Conservation (phyloP, 495 filamentous ascomycete species). For the Hypoxylon intermedium region DNA sequence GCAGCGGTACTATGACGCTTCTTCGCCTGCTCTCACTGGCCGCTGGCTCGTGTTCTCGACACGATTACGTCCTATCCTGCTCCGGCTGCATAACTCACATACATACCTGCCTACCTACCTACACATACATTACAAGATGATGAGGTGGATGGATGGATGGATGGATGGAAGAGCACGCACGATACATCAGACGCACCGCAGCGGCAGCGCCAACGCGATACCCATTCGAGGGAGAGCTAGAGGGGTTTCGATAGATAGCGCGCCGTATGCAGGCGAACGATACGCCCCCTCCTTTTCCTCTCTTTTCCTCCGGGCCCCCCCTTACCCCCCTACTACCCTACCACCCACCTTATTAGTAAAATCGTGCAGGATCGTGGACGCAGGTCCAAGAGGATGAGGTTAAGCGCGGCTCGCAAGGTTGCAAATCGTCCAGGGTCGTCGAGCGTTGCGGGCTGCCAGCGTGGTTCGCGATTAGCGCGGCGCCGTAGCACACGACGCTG, state of each 20-base stretch:
- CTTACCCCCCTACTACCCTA: constrained; percentile 2
- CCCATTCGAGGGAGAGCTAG: constrained; percentile 32
- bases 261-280: constrained; percentile 18
- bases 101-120: background rate
- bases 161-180: no score
- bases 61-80: no score
- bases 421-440: constrained; percentile 25
- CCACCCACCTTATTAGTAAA: constrained; percentile 39
- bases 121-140: background rate
- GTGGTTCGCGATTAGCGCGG: constrained; percentile 31
- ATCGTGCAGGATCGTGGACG: constrained; percentile 37
- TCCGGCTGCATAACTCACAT: no score
- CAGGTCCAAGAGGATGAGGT: constrained; percentile 42
- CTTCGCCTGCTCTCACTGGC: constrained; percentile 1
- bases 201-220: constrained; percentile 12
- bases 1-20: background rate
- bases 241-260: constrained; percentile 39
- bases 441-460: no score
- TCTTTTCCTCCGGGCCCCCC: background rate
- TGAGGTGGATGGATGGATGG: constrained; percentile 2
- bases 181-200: constrained; percentile 11
- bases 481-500: constrained; percentile 23
- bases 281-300: constrained; percentile 10
- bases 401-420: constrained; percentile 39
- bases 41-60: no score